Base-by-base conservation (phyloP, 495 filamentous ascomycete species). In the Melanomma pulvis-pyrius region DNA sequence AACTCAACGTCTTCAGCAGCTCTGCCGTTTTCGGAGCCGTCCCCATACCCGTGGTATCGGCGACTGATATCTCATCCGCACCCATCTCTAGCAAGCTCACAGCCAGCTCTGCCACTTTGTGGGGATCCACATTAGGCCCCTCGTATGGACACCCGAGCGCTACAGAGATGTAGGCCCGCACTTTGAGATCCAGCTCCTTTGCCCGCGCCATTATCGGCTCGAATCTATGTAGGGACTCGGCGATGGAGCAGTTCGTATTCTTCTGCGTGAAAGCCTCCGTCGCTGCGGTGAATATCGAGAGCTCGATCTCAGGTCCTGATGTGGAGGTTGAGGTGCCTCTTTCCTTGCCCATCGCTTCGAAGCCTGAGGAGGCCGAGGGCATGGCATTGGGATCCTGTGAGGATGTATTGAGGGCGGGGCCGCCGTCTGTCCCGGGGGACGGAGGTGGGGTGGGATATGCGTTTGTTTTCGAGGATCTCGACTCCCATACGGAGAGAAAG, bases 41-140 rank as follows among this genome's bases (percentile, higher is more conserved):
- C 6, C 96, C 94, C 90, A 97, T 96, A 8, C 94, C 94, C 0
- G 94, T 98, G 0, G 94, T 98, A 71, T 98, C 94, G 0, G 92
- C 94, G 4, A 98, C 85, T 8, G 90, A 90, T 44, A 98, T 93
- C 78, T 97, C 92, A 71, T 97, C 92, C 2, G 90, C 93, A 21
- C 94, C 94, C 91, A 97, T 97, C 73, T 96, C 92, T 8, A 98
- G 83, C 30, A 97, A 78, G 19, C 82, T 83, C 0, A 90, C 87
- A 0, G 93, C 91, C 8, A 98, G 90, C 48, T 91, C 87, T 5
- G 92, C 92, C 0, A 98, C 94, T 52, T 81, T 84, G 60, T 86
- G 79, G 0, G 93, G 92, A 49, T 88, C 76, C 0, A 93, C 91
- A 61, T 93, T 85, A 22, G 89, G 87, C 0, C 94, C 94, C 75